Evolutionary conservation across 75 land plant genomes (phyloP).

Genomic region (Sequoia sempervirens): DNA sequence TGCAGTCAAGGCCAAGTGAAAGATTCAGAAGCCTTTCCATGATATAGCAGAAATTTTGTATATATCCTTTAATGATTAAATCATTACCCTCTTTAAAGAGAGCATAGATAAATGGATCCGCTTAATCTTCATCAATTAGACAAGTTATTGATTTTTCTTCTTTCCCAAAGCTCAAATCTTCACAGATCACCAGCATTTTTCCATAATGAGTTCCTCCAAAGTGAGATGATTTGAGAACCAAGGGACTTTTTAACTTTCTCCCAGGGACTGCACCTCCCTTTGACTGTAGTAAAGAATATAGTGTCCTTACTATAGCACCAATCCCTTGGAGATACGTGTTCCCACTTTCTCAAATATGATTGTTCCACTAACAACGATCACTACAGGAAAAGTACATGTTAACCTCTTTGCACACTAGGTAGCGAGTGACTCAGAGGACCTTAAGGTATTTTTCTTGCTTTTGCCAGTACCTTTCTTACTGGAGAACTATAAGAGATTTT

Average conservation of each 20-base stretch:
- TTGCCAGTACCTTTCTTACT: too few species aligned
- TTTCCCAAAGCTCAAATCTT: conserved; percentile 84
- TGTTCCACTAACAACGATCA: too few species aligned
- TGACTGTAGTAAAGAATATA: background rate
- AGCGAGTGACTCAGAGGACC: too few species aligned
- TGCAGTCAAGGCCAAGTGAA: conserved; percentile 48
- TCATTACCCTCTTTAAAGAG: conserved; percentile 25
- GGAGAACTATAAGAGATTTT: too few species aligned
- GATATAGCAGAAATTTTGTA: conserved; percentile 73
- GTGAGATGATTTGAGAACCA: conserved; percentile 30
- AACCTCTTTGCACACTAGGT: too few species aligned
- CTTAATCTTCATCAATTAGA: conserved; percentile 59
- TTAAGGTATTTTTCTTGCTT: too few species aligned
- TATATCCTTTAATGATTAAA: conserved; percentile 35
- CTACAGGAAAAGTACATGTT: too few species aligned
- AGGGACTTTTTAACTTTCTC: conserved; percentile 56
- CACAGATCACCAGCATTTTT: conserved; percentile 47
- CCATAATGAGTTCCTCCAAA: conserved; percentile 4
- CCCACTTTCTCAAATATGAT: conserved; percentile 46
- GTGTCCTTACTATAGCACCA: background rate
- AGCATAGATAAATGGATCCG: conserved; percentile 34
- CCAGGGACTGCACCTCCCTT: conserved; percentile 3
- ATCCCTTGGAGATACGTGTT: conserved; percentile 1
- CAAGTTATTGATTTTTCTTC: conserved; percentile 78
- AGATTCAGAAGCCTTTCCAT: conserved; percentile 71